Percentiles rank a stretch among this genome's conserved stretches.
Conservation (phyloP, 768 basidiomycete genomes). For the Mycena floridula region DNA sequence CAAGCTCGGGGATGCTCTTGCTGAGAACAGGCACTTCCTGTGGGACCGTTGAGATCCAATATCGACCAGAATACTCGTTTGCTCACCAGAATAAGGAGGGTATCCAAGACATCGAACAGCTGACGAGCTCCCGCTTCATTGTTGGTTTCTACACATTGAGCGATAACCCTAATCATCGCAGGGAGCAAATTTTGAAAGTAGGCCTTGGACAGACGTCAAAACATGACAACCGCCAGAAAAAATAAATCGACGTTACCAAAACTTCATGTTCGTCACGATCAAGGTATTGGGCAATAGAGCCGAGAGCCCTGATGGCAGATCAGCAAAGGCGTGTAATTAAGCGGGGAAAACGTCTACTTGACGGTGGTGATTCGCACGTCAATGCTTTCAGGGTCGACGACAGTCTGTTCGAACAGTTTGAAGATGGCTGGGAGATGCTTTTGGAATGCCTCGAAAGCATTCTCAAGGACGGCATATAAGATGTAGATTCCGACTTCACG, state of each 20-base stretch:
- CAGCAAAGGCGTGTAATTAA: background rate
- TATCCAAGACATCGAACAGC: slow-evolving; percentile 94
- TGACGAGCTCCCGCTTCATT: slow-evolving; percentile 83
- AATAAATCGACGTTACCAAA: slow-evolving; percentile 50
- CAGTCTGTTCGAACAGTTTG: slow-evolving; percentile 65
- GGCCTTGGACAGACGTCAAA: slow-evolving; percentile 40
- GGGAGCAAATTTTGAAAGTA: slow-evolving; percentile 85
- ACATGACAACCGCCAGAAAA: background rate
- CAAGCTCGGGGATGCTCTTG: slow-evolving; percentile 82
- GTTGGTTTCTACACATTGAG: slow-evolving; percentile 69
- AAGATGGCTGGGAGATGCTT: slow-evolving; percentile 70
- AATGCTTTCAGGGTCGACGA: slow-evolving; percentile 78
- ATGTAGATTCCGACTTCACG: slow-evolving; percentile 93
- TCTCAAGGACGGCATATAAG: slow-evolving; percentile 87
- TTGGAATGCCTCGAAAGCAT: slow-evolving; percentile 85
- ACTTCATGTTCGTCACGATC: slow-evolving; percentile 82
- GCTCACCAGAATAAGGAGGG: slow-evolving; percentile 83
- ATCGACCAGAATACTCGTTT: background rate
- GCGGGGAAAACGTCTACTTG: slow-evolving; percentile 32
- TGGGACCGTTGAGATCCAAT: slow-evolving; percentile 3
- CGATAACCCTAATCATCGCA: slow-evolving; percentile 82
- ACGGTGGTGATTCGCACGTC: slow-evolving; percentile 91
- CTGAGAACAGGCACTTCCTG: slow-evolving; percentile 93
- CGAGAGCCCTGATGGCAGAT: slow-evolving; percentile 71
- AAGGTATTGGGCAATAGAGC: slow-evolving; percentile 90